Conservation (phyloP, 1,284 basidiomycete species). For the Sporisorium sorghi region DNA sequence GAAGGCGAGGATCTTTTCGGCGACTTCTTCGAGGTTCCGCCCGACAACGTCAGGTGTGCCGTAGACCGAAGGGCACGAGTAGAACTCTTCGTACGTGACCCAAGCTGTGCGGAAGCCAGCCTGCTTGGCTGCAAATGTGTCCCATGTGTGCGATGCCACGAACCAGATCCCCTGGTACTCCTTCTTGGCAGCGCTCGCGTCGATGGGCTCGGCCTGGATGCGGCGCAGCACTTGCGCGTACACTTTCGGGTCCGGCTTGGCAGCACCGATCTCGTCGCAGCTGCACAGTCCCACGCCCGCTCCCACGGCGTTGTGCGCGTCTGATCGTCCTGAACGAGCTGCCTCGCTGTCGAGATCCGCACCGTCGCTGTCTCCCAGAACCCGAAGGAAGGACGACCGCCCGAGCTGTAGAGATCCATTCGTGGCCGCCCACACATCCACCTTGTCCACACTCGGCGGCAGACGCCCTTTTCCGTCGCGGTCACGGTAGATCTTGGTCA, state of each 20-base stretch:
- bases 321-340: constrained; percentile 17
- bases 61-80: constrained; percentile 48
- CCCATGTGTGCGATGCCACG: constrained; percentile 63
- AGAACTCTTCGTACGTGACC: constrained; percentile 62
- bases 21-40: constrained; percentile 47
- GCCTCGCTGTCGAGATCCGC: constrained; percentile 48
- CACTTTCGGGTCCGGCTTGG: constrained; percentile 59
- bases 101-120: constrained; percentile 60
- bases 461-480: constrained; percentile 36
- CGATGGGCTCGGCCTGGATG: constrained; percentile 28
- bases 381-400: constrained; percentile 33
- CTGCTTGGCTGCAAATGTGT: constrained; percentile 36
- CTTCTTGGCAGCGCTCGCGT: constrained; percentile 29
- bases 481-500: constrained; percentile 50
- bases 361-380: constrained; percentile 38
- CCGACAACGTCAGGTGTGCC: constrained; percentile 57
- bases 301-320: constrained; percentile 21
- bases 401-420: constrained; percentile 56
- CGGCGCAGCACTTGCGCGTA: constrained; percentile 51
- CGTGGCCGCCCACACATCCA: constrained; percentile 59
- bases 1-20: constrained; percentile 52
- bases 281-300: constrained; percentile 53
- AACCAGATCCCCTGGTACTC: constrained; percentile 57
- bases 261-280: constrained; percentile 60
- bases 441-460: constrained; percentile 29